Percentiles rank a stretch among this genome's conserved stretches.
Conservation (phyloP, 148 eudicot genomes). For the Vaccinium corymbosum region DNA sequence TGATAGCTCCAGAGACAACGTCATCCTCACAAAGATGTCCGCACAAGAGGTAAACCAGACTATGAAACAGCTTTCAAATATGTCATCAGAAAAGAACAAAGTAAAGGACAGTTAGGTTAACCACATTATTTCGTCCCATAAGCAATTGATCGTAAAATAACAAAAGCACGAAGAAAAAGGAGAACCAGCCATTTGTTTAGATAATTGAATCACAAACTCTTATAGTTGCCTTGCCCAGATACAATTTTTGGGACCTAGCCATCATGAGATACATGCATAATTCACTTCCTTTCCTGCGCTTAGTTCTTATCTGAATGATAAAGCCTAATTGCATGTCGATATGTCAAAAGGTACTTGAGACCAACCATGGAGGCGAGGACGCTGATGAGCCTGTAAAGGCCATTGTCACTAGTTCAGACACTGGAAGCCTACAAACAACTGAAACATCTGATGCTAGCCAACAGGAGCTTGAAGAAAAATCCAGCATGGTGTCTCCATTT, state of each 20-base stretch:
- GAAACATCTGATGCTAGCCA: conserved; percentile 4
- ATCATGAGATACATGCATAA: neutral
- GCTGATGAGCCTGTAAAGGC: conserved; percentile 9
- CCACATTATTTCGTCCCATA: neutral
- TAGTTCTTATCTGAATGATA: neutral
- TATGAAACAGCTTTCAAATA: neutral
- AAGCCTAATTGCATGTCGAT: neutral
- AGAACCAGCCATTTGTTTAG: neutral
- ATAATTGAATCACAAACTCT: neutral
- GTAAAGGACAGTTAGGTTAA: neutral
- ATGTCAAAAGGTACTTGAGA: neutral
- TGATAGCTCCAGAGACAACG: conserved; percentile 8
- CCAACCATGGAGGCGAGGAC: neutral
- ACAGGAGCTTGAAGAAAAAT: conserved; percentile 13
- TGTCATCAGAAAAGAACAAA: neutral
- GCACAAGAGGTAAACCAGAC: conserved; percentile 14
- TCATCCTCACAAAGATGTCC: conserved; percentile 1
- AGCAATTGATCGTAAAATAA: neutral
- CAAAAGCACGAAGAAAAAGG: neutral
- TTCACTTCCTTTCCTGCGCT: conserved; percentile 8
- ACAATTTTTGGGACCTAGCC: conserved; percentile 8
- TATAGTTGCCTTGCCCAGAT: neutral
- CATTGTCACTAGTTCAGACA: neutral
- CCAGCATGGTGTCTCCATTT: conserved; percentile 10
- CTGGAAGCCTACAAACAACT: conserved; percentile 6